phyloP scores from a whole-genome alignment of 345 rosid genomes.

The Eucalyptus melliodora region DNA sequence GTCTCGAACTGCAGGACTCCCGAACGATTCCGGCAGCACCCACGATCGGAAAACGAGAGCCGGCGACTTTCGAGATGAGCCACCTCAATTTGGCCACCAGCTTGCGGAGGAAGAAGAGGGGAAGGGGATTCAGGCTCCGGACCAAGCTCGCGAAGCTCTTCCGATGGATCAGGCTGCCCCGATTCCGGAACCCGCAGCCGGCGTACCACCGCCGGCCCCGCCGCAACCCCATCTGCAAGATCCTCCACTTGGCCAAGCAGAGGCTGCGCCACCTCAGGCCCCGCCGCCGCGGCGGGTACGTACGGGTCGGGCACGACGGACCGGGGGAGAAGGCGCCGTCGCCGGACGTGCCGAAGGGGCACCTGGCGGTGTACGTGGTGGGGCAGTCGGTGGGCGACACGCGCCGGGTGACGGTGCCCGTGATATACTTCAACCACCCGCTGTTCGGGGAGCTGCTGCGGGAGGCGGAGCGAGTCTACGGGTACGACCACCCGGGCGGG shows the following conservation, averaged over 20 bases:
- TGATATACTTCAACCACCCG: constrained; percentile 77
- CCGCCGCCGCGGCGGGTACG: background rate
- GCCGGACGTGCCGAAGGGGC: constrained; percentile 53
- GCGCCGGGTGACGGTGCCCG: constrained; percentile 54
- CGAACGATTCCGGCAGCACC: background rate
- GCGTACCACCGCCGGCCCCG: background rate
- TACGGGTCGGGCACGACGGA: background rate
- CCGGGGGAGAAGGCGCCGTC: background rate
- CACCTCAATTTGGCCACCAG: background rate
- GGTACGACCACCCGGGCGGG: constrained; percentile 67
- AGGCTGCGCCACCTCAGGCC: background rate
- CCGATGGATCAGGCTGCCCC: background rate
- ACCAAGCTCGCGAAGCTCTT: background rate
- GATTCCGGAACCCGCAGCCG: background rate
- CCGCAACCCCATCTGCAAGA: background rate
- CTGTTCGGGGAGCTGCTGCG: constrained; percentile 62
- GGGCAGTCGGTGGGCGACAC: constrained; percentile 39
- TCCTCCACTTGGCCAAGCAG: background rate
- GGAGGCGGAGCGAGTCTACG: constrained; percentile 66
- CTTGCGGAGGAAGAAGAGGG: background rate
- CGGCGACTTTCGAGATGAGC: background rate
- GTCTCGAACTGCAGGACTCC: background rate
- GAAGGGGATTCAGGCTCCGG: background rate
- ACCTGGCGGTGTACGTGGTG: constrained; percentile 64
- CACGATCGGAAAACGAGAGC: background rate